Evolutionary conservation across 768 basidiomycete species (phyloP), one percentile per base, ranked within the genome.

Genomic region (Sporobolomyces pararoseus): DNA sequence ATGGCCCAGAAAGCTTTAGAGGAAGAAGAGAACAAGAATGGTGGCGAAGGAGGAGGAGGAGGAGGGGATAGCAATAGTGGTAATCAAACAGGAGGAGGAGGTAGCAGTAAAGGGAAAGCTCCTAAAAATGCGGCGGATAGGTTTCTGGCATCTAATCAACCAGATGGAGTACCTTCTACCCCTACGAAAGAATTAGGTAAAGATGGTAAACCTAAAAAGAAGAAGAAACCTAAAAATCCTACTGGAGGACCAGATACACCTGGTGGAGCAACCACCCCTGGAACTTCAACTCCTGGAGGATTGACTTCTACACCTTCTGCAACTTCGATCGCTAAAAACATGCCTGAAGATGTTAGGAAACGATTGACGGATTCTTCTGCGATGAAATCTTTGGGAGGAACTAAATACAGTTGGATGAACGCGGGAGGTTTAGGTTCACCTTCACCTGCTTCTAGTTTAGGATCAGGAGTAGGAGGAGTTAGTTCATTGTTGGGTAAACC

Each of bases 311-410:
- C 66, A 5, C 66, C 66, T 17, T 27, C 42, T 21, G 25, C 60
- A 4, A 35, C 51, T 0, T 25, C 90, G 16, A 89, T 89, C 0
- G 89, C 90, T 63, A 82, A 88, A 65, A 92, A 91, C 77, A 90
- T 94, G 89, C 88, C 87, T 7, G 91, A 92, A 79, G 91, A 93
- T 75, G 88, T 91, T 75, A 83, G 87, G 74, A 94, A 94, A 83
- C 91, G 90, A 78, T 87, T 93, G 87, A 89, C 88, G 39, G 91
- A 95, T 78, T 88, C 88, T 29, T 89, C 89, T 9, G 91, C 91
- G 29, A 88, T 87, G 73, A 90, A 90, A 77, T 90, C 90, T 7
- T 89, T 90, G n/a, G 91, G 91, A 0, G 73, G 77, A 23, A 79
- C 79, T 60, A 88, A 87, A 79, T 94, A 92, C 75, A 83, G 89